Evolutionary conservation across 768 basidiomycete species (phyloP), one percentile per base, ranked within the genome.

Genomic region (Suillus subalutaceus): DNA sequence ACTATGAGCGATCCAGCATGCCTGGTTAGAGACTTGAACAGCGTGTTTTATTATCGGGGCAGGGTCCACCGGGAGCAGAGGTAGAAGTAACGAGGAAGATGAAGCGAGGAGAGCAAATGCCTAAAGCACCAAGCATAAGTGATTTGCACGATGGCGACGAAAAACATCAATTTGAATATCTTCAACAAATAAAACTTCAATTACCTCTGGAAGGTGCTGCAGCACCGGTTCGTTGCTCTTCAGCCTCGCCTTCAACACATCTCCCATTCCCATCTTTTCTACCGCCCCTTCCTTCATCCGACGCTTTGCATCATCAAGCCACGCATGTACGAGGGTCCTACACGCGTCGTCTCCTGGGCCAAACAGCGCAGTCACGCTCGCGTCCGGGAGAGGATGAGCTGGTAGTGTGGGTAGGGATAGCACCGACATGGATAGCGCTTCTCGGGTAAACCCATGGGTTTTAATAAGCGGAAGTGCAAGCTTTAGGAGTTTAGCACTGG

Each of bases 381-480:
- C 30, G 53, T 55, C 53, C 30, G 53, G 30, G 30, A 55, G 53
- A 55, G 53, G 53, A 55, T 20, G 30, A 55, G 18, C 30, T 20
- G 32, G 53, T 10, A 30, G 53, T 5, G 53, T 55, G 53, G 53
- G 53, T 35, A 55, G 53, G 18, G 79, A 73, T 5, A 91, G 81
- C 8, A 85, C 91, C 26, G 92, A 88, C 58, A 79, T 84, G 4
- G 91, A 83, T 12, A 94, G 82, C 0, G 91, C 83, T 37, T 86
- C 81, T 23, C 92, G 86, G 13, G 92, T 90, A 74, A 94, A 94
- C 10, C 93, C 93, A 69, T 92, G 84, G 7, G 83, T 82, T 64
- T 73, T 75, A 56, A 94, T 82, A 26, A 93, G 81, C 4, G 90
- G 88, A 1, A 92, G 57, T 0, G 93, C 87, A 37, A 85, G 81